Evolutionary conservation across 202 grass and related monocot genomes (phyloP).

Genomic region (Digitaria exilis): DNA sequence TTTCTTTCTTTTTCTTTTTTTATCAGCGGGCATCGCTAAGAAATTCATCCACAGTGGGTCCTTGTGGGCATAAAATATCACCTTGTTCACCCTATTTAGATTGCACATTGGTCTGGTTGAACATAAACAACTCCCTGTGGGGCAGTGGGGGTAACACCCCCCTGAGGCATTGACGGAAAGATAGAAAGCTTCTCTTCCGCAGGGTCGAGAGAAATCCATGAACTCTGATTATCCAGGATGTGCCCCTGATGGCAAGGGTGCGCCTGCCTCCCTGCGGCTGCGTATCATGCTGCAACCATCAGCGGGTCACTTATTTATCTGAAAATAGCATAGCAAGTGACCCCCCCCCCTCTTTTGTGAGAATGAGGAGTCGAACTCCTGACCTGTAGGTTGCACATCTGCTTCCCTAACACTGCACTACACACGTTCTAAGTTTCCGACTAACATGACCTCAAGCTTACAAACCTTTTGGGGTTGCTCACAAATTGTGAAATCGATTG

Average conservation of each 20-base stretch:
- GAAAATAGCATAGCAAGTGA: not conserved
- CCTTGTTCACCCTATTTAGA: not conserved
- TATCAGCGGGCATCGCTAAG: not conserved
- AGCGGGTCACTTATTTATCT: not conserved
- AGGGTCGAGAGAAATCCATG: not conserved
- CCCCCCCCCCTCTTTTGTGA: no score
- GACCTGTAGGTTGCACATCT: no score
- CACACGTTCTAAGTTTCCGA: not conserved
- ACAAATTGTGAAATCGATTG: not conserved
- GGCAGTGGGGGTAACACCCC: no score
- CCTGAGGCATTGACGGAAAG: not conserved
- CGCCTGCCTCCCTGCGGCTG: not conserved
- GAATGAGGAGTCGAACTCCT: no score
- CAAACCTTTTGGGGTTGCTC: not conserved
- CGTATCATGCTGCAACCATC: not conserved
- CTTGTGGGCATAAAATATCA: not conserved
- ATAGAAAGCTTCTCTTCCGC: not conserved
- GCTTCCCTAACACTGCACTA: no score
- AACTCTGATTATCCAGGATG: not conserved
- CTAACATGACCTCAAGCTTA: not conserved
- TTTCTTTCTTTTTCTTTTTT: constrained; percentile 15
- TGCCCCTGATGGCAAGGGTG: not conserved
- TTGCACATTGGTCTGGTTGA: not conserved
- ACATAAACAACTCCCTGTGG: no score
- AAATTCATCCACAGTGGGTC: not conserved